These are phyloP conservation scores for Akanthomyces muscarius DNA, from an alignment of 2,329 filamentous ascomycete species.

Conservation along the genomic window DNA sequence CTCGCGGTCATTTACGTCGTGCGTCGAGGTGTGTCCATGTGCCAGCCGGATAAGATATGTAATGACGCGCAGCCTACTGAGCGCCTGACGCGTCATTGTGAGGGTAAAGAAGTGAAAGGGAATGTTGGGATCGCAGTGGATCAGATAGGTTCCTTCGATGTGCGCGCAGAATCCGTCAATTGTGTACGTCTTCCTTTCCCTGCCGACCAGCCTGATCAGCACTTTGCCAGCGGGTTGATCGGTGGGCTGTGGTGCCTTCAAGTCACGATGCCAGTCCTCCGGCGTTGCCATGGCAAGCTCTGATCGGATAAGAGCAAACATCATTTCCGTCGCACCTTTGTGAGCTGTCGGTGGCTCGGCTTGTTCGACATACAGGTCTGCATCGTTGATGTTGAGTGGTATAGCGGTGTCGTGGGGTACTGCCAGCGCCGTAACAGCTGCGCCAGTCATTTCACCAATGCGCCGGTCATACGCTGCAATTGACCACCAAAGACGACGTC, in stretches of 20 bases:
- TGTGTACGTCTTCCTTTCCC: conserved; percentile 45
- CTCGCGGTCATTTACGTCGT: conserved; percentile 47
- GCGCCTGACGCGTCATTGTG: conserved; percentile 51
- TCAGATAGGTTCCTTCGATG: conserved; percentile 53
- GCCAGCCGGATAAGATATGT: conserved; percentile 50
- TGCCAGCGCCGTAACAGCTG: conserved; percentile 52
- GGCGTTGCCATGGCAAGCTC: conserved; percentile 52
- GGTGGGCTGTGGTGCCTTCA: conserved; percentile 40
- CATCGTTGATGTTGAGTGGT: conserved; percentile 59
- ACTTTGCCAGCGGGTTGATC: conserved; percentile 29
- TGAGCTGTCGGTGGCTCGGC: conserved; percentile 50
- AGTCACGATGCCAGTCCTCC: background rate
- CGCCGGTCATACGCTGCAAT: conserved; percentile 65
- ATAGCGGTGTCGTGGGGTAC: conserved; percentile 51
- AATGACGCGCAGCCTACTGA: conserved; percentile 55
- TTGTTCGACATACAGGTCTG: conserved; percentile 54
- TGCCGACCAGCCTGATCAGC: conserved; percentile 45
- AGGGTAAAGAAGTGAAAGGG: conserved; percentile 57
- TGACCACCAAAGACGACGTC: conserved; percentile 71
- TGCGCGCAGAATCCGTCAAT: conserved; percentile 51
- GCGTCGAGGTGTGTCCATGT: conserved; percentile 33
- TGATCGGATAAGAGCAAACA: conserved; percentile 54
- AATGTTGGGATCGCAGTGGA: conserved; percentile 54
- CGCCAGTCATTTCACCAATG: conserved; percentile 62
- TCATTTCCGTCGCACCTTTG: conserved; percentile 53